Evolutionary conservation across 2,329 filamentous ascomycete genomes (phyloP).

Genomic region (Colletotrichum tropicale): DNA sequence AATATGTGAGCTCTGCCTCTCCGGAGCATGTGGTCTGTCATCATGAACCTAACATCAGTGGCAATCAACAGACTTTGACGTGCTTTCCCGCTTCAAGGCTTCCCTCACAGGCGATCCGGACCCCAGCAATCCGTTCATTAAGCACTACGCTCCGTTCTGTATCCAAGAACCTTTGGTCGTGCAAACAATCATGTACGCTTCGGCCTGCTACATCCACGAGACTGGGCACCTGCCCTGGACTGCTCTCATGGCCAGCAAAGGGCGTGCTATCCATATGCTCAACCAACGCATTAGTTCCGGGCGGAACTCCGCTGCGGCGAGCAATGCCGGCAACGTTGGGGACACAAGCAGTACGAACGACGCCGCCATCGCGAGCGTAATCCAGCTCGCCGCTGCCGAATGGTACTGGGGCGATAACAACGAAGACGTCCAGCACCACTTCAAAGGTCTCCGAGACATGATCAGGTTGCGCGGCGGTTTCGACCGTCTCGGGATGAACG

Average conservation of each 20-base stretch:
- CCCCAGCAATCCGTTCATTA: constrained; percentile 48
- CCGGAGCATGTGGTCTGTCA: background rate
- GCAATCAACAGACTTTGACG: constrained; percentile 44
- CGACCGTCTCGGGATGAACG: constrained; percentile 48
- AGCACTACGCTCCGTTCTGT: constrained; percentile 50
- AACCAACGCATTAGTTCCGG: constrained; percentile 49
- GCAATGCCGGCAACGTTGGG: background rate
- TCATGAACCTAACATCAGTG: background rate
- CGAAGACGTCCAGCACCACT: constrained; percentile 48
- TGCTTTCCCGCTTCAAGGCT: constrained; percentile 55
- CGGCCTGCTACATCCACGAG: constrained; percentile 56
- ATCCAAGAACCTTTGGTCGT: constrained; percentile 54
- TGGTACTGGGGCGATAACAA: constrained; percentile 57
- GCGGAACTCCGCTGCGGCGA: background rate
- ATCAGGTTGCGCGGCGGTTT: constrained; percentile 51
- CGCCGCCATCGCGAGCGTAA: constrained; percentile 49
- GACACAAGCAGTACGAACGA: constrained; percentile 38
- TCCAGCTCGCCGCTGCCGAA: constrained; percentile 54
- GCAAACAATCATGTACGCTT: constrained; percentile 54
- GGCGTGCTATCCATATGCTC: constrained; percentile 46
- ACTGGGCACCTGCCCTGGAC: constrained; percentile 49
- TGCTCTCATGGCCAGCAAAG: constrained; percentile 47
- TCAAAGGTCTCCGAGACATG: constrained; percentile 53
- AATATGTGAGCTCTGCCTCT: constrained; percentile 8
- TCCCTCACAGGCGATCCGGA: constrained; percentile 54